These are phyloP conservation scores for Aspergillus niger DNA, from an alignment of 2,329 filamentous ascomycete genomes.

Conservation along the genomic window DNA sequence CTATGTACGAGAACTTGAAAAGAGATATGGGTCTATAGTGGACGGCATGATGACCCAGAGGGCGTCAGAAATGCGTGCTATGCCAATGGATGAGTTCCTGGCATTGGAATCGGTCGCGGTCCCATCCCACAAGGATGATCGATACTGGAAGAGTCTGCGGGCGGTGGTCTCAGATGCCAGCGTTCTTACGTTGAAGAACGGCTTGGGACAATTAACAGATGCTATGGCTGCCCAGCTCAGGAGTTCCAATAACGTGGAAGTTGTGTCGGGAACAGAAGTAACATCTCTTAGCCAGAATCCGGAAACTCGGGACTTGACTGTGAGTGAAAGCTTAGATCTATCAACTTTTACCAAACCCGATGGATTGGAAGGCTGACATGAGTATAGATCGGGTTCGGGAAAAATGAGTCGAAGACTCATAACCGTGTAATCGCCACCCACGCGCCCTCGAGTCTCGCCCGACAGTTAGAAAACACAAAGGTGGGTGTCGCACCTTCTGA, in stretches of 20 bases:
- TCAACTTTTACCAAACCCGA: not conserved
- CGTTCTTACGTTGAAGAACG: constrained; percentile 51
- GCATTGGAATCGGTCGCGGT: constrained; percentile 24
- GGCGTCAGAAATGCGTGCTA: not conserved
- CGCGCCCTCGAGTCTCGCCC: constrained; percentile 30
- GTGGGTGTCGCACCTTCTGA: constrained; percentile 15
- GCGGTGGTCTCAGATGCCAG: constrained; percentile 29
- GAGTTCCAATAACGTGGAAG: constrained; percentile 59
- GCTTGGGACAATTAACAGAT: constrained; percentile 64
- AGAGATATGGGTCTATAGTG: constrained; percentile 22
- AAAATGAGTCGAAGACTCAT: constrained; percentile 18
- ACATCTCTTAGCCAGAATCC: constrained; percentile 43
- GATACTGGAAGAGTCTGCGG: constrained; percentile 21
- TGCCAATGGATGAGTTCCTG: constrained; percentile 31
- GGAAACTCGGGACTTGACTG: constrained; percentile 25
- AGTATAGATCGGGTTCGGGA: constrained; percentile 21
- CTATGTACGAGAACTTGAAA: constrained; percentile 52
- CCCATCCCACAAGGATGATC: constrained; percentile 13
- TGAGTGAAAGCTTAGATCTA: constrained; percentile 16
- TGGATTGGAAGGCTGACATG: not conserved
- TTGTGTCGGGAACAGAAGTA: constrained; percentile 56
- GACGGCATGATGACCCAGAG: not conserved
- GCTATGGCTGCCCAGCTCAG: constrained; percentile 56
- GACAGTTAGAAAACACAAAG: constrained; percentile 22
- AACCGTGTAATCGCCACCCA: constrained; percentile 39